Evolutionary conservation across 148 eudicot species (phyloP).

Genomic region (Silene uniflora): DNA sequence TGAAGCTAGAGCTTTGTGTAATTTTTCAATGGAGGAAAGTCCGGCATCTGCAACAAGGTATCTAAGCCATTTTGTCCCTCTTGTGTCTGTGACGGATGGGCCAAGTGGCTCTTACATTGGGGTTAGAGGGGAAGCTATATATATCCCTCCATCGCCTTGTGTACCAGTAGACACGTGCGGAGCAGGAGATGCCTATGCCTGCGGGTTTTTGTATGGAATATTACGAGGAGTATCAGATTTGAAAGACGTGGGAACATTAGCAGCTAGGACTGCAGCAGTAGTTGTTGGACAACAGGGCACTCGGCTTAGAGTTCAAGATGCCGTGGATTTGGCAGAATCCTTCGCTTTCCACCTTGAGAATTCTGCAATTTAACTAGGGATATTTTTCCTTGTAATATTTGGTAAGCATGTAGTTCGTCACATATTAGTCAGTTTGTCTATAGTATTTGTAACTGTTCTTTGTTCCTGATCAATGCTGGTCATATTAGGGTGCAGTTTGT

Average conservation of each 20-base stretch:
- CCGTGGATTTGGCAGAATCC: conserved; percentile 63
- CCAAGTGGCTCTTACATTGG: conserved; percentile 86
- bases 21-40: conserved; percentile 69
- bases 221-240: conserved; percentile 69
- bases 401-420: neutral
- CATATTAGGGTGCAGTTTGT: neutral
- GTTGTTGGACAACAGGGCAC: conserved; percentile 98
- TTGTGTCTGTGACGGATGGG: conserved; percentile 93
- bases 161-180: conserved; percentile 91
- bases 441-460: conserved; percentile 6
- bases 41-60: conserved; percentile 71
- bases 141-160: conserved; percentile 86
- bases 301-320: conserved; percentile 78
- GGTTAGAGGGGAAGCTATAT: conserved; percentile 80
- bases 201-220: conserved; percentile 73
- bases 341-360: conserved; percentile 40
- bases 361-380: conserved; percentile 40
- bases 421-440: conserved; percentile 12
- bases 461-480: neutral
- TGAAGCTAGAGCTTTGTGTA: conserved; percentile 89
- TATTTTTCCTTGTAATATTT: neutral
- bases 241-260: conserved; percentile 69
- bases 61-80: conserved; percentile 87
- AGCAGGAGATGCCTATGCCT: conserved; percentile 96
- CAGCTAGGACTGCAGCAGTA: conserved; percentile 80